Evolutionary conservation across 2,329 filamentous ascomycete species (phyloP), one percentile per base, ranked within the genome.

Genomic region (Byssochlamys sp.): DNA sequence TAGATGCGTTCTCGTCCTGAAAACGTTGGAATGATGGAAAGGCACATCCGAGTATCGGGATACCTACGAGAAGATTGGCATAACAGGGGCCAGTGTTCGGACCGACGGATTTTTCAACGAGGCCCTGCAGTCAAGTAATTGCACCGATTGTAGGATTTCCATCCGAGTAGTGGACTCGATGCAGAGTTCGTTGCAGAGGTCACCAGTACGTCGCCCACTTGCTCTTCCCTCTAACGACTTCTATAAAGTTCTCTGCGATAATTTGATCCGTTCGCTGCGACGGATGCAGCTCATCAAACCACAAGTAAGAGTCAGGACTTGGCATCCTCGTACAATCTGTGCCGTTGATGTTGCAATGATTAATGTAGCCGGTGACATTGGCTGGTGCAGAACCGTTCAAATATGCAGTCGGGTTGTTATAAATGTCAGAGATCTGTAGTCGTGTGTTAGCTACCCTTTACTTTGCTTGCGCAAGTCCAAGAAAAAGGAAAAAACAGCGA

Each of bases 221-320:
- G 55, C 69, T 71, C 27, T 65, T 63, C 11, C 83, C 83, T 29
- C 75, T 70, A 5, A 85, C 70, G 1, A 84, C 78, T 33, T 78
- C 75, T 3, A 81, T 71, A 68, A 86, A 85, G 57, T 82, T 78
- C 58, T 71, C 73, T 19, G 82, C 84, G 54, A 86, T 77, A 50
- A 79, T 74, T 65, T 80, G 74, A 71, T 83, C 80, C 6, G 85
- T 80, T 71, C 83, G 81, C 71, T 84, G 79, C 29, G 84, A 85
- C 0, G 87, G 87, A 74, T 92, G 89, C 67, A 91, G 69, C 67
- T 85, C 81, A 71, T 92, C 88, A 64, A 79, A 88, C 86, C 88
- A 51, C 24, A 51, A 51, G 25, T 51, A 51, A 1, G 49, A 26
- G 49, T 26, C 49, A 51, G 49, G 49, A 27, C 12, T 51, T 10